A percentile compares a stretch with the other conserved stretches of the same genome.
Conservation (phyloP, 2,329 filamentous ascomycete species). For the Xylariaceae sp. region DNA sequence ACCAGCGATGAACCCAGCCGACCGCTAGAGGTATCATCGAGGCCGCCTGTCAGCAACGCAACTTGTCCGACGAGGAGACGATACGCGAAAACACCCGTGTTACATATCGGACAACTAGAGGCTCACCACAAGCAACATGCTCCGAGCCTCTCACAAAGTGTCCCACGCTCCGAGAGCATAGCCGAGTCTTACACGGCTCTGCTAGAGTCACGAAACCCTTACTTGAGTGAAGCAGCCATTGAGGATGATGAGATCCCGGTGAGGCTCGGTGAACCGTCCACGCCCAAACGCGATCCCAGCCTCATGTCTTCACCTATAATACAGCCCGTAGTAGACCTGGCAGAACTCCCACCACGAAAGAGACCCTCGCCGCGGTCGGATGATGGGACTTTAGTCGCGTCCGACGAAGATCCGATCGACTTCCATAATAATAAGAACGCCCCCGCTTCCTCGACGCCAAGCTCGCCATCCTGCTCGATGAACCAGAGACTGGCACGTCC, state of each 20-base stretch:
- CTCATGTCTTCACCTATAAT: slow-evolving; percentile 7
- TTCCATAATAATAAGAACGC: slow-evolving; percentile 37
- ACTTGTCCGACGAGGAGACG: slow-evolving; percentile 36
- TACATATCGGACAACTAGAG: slow-evolving; percentile 47
- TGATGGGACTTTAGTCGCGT: slow-evolving; percentile 42
- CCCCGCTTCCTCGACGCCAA: slow-evolving; percentile 36
- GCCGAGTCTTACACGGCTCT: slow-evolving; percentile 48
- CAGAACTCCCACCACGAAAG: slow-evolving; percentile 13
- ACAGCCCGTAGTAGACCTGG: slow-evolving; percentile 17
- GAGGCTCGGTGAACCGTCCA: slow-evolving; percentile 4
- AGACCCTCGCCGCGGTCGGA: slow-evolving; percentile 37
- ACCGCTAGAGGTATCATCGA: slow-evolving; percentile 18
- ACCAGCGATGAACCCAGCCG: slow-evolving; percentile 22
- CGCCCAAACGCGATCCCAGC: slow-evolving; percentile 6
- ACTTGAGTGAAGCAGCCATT: slow-evolving; percentile 28
- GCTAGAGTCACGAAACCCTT: slow-evolving; percentile 38
- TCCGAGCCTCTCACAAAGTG: slow-evolving; percentile 30
- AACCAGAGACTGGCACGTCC: slow-evolving; percentile 15
- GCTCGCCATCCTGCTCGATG: slow-evolving; percentile 25
- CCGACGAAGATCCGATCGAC: slow-evolving; percentile 44
- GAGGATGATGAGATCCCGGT: slow-evolving; percentile 15
- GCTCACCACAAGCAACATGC: slow-evolving; percentile 24
- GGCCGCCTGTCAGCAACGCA: slow-evolving; percentile 22
- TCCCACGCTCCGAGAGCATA: slow-evolving; percentile 43
- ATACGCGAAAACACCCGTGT: slow-evolving; percentile 49